Evolutionary conservation across 2,329 filamentous ascomycete genomes (phyloP).

Genomic region (Aspergillus calidoustus): DNA sequence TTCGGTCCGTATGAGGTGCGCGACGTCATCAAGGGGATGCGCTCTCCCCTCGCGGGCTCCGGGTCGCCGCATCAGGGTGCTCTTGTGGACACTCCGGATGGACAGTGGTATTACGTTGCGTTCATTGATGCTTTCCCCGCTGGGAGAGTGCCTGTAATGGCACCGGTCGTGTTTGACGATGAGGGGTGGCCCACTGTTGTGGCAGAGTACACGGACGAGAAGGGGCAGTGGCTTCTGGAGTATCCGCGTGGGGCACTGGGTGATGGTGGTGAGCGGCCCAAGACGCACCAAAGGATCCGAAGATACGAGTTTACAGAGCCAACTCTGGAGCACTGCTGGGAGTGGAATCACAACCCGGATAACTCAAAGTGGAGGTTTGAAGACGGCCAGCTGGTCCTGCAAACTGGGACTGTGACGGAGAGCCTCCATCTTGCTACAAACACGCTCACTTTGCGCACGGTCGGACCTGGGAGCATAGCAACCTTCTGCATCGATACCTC

Average conservation of each 20-base stretch:
- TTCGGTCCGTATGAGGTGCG: background rate
- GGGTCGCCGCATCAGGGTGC: background rate
- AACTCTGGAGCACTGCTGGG: background rate
- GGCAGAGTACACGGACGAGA: background rate
- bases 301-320: background rate
- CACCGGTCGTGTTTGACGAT: background rate
- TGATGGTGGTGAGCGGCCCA: background rate
- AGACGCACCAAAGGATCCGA: background rate
- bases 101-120: background rate
- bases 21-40: background rate
- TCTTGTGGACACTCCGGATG: background rate
- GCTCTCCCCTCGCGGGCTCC: background rate
- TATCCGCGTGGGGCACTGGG: background rate
- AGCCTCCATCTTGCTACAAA: background rate
- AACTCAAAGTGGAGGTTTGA: background rate
- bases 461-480: background rate
- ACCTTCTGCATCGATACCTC: background rate
- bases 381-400: background rate
- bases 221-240: background rate
- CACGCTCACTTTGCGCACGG: background rate
- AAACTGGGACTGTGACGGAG: background rate
- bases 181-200: background rate
- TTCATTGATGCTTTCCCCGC: background rate
- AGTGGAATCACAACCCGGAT: background rate
- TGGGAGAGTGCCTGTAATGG: background rate